Conservation (phyloP, 306 rosid species). For the Vachellia pachyceras region DNA sequence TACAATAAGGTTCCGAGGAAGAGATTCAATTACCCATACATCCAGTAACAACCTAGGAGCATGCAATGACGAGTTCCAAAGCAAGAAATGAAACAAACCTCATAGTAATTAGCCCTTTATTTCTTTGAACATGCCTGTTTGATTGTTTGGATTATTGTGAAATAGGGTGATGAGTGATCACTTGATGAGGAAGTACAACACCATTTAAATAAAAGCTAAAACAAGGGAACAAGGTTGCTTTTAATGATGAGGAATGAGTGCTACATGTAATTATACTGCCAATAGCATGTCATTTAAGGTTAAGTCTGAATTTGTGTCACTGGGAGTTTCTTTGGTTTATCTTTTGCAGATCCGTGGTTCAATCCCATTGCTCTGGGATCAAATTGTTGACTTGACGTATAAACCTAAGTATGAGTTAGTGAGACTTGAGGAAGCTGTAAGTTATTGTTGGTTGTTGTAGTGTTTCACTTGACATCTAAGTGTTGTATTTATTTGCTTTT, state of each 20-base stretch:
- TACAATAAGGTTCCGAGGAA: no score
- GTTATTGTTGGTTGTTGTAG: slow-evolving; percentile 37
- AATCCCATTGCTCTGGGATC: slow-evolving; percentile 80
- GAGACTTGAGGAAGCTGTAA: slow-evolving; percentile 78
- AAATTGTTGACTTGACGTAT: slow-evolving; percentile 82
- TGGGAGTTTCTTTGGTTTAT: slow-evolving; percentile 1
- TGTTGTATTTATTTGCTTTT: slow-evolving; percentile 38
- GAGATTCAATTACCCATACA: no score
- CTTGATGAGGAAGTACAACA: background rate
- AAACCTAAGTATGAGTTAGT: slow-evolving; percentile 81
- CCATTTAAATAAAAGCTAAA: slow-evolving; percentile 6
- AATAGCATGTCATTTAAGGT: background rate
- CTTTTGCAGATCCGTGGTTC: slow-evolving; percentile 78
- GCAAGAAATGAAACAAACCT: no score
- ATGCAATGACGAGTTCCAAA: no score
- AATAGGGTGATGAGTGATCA: background rate
- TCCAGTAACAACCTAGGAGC: no score
- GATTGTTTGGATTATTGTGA: background rate
- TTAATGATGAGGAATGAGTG: background rate
- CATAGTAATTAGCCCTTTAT: no score
- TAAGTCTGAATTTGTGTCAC: slow-evolving; percentile 15
- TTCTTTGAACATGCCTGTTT: background rate
- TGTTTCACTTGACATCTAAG: slow-evolving; percentile 25
- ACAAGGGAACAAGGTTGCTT: background rate
- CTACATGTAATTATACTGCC: background rate